phyloP scores from a whole-genome alignment of 345 rosid species.

The Excoecaria agallocha region DNA sequence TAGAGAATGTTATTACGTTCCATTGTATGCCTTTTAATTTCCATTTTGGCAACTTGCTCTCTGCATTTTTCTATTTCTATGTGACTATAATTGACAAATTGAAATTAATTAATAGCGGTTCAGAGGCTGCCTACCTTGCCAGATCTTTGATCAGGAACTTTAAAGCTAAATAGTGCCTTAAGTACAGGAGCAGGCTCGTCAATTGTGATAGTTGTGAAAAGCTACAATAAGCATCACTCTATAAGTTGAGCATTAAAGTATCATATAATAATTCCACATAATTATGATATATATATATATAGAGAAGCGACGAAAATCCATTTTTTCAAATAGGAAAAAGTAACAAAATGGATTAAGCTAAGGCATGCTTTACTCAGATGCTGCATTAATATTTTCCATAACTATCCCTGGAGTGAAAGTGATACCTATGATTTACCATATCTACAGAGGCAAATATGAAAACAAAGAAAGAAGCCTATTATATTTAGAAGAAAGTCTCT shows the following conservation, averaged over 20 bases:
- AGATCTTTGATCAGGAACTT: conserved; percentile 88
- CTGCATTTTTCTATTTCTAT: too few species aligned
- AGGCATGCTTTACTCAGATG: not conserved
- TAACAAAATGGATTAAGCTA: not conserved
- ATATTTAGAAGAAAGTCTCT: not conserved
- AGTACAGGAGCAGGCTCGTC: conserved; percentile 91
- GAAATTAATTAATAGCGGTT: not conserved
- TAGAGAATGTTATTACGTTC: too few species aligned
- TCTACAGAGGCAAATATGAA: not conserved
- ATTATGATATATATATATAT: too few species aligned
- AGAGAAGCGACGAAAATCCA: not conserved
- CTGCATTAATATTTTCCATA: not conserved
- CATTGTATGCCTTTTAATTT: too few species aligned
- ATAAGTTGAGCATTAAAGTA: not conserved
- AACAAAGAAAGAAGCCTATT: not conserved
- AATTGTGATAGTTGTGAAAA: conserved; percentile 74
- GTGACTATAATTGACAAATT: too few species aligned
- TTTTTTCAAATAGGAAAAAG: not conserved
- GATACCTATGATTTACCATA: not conserved
- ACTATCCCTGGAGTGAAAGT: not conserved
- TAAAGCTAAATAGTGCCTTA: conserved; percentile 78
- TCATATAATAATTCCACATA: not conserved
- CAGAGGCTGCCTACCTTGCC: conserved; percentile 56
- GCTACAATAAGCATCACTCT: conserved; percentile 38
- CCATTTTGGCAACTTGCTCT: too few species aligned